Evolutionary conservation across 2,329 filamentous ascomycete species (phyloP).

Genomic region (Triangularia verruculosa): DNA sequence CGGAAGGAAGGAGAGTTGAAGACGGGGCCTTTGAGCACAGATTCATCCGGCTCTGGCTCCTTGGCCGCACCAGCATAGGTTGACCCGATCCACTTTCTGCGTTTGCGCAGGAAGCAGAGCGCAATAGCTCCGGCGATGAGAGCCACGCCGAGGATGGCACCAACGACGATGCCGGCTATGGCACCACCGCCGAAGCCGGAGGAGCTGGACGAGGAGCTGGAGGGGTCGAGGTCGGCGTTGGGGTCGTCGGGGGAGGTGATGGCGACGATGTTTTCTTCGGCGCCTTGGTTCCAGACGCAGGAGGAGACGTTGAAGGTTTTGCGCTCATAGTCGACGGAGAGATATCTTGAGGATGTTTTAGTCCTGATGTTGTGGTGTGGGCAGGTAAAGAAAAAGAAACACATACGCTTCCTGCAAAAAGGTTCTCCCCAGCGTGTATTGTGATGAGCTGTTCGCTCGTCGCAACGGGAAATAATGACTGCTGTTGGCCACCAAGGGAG

Average conservation of each 20-base stretch:
- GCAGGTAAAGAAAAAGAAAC: not conserved
- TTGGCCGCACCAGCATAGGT: conserved; percentile 20
- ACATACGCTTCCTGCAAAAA: conserved; percentile 38
- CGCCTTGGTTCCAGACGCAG: conserved; percentile 36
- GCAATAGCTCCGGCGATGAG: conserved; percentile 19
- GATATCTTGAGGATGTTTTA: conserved; percentile 29
- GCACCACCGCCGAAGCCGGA: conserved; percentile 24
- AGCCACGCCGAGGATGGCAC: conserved; percentile 16
- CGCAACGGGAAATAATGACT: conserved; percentile 37
- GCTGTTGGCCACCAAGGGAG: conserved; percentile 31
- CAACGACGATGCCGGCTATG: conserved; percentile 31
- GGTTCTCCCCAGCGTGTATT: conserved; percentile 36
- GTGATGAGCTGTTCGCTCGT: conserved; percentile 33
- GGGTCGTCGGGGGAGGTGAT: conserved; percentile 27
- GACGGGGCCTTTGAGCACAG: conserved; percentile 31
- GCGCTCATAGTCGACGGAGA: conserved; percentile 41
- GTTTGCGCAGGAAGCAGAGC: conserved; percentile 24
- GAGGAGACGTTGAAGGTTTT: conserved; percentile 39
- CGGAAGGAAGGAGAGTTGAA: conserved; percentile 27
- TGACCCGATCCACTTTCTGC: conserved; percentile 24
- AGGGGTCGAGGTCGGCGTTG: not conserved
- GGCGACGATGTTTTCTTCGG: conserved; percentile 33
- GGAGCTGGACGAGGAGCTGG: not conserved
- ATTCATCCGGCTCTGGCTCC: conserved; percentile 27
- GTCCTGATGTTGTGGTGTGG: not conserved